Evolutionary conservation across 495 filamentous ascomycete species (phyloP).

Genomic region (Hyaloscypha finlandica): DNA sequence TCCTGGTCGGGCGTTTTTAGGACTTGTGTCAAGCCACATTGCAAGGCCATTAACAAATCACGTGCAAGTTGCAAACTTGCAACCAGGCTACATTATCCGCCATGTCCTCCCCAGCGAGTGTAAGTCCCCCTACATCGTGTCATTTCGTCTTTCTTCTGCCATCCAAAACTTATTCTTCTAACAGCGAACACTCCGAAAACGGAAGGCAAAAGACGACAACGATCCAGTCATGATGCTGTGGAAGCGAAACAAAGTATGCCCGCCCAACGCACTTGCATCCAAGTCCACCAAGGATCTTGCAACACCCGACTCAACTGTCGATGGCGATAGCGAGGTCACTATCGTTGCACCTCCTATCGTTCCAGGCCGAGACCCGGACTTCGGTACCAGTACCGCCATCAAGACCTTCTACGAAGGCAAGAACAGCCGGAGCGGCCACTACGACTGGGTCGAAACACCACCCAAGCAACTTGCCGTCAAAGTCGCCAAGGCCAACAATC

Average conservation of each 20-base stretch:
- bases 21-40: not conserved
- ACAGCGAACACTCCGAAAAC: not conserved
- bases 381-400: slow-evolving; percentile 26
- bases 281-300: not conserved
- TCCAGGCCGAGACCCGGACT: slow-evolving; percentile 17
- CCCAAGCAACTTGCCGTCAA: slow-evolving; percentile 39
- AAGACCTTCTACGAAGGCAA: slow-evolving; percentile 39
- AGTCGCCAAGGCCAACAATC: slow-evolving; percentile 37
- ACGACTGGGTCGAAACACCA: slow-evolving; percentile 43
- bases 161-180: not conserved
- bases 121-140: not conserved
- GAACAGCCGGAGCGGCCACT: slow-evolving; percentile 24
- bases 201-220: not conserved
- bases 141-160: not conserved
- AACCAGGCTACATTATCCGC: not conserved
- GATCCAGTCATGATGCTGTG: not conserved
- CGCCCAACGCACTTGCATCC: not conserved
- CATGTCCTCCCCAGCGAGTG: not conserved
- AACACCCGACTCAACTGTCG: slow-evolving; percentile 4
- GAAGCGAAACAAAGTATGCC: not conserved
- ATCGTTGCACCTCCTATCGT: not conserved
- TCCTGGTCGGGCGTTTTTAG: not conserved
- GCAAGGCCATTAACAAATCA: not conserved
- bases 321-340: not conserved
- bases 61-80: not conserved